phyloP scores from a whole-genome alignment of 192 early-diverging fungal species.

The Geosiphon pyriformis region DNA sequence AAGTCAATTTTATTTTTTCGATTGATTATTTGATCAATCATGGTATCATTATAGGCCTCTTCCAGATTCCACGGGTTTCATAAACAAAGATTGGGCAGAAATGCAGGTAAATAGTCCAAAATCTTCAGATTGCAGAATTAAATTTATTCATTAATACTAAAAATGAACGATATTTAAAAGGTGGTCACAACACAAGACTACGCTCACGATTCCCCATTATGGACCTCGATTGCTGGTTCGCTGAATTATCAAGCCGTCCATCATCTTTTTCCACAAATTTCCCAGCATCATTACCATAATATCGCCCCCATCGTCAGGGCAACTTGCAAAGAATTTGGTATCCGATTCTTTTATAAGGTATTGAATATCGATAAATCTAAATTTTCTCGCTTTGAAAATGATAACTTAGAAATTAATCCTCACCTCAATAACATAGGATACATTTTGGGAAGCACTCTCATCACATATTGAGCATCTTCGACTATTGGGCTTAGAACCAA shows the following conservation, averaged over 20 bases:
- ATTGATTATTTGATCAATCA: too few species aligned
- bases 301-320: slow-evolving; percentile 43
- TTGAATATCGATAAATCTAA: not conserved
- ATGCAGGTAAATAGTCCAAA: slow-evolving; percentile 32
- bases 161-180: not conserved
- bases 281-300: slow-evolving; percentile 48
- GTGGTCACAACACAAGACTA: slow-evolving; percentile 48
- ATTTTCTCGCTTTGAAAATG: not conserved
- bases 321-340: slow-evolving; percentile 45
- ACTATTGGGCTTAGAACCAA: slow-evolving; percentile 35
- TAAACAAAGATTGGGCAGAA: slow-evolving; percentile 50
- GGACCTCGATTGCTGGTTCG: slow-evolving; percentile 44
- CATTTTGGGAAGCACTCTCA: slow-evolving; percentile 44
- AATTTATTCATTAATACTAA: not conserved
- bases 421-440: slow-evolving; percentile 24
- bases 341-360: slow-evolving; percentile 44
- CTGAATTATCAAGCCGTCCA: slow-evolving; percentile 50
- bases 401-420: not conserved
- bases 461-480: slow-evolving; percentile 43
- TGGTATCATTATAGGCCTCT: slow-evolving; percentile 28
- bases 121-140: not conserved
- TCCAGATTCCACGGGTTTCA: slow-evolving; percentile 41
- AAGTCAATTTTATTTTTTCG: not conserved
- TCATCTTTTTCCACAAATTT: slow-evolving; percentile 46
- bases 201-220: slow-evolving; percentile 45